Base-by-base conservation (phyloP, 2,329 filamentous ascomycete genomes). In the Cytospora paraplurivora region DNA sequence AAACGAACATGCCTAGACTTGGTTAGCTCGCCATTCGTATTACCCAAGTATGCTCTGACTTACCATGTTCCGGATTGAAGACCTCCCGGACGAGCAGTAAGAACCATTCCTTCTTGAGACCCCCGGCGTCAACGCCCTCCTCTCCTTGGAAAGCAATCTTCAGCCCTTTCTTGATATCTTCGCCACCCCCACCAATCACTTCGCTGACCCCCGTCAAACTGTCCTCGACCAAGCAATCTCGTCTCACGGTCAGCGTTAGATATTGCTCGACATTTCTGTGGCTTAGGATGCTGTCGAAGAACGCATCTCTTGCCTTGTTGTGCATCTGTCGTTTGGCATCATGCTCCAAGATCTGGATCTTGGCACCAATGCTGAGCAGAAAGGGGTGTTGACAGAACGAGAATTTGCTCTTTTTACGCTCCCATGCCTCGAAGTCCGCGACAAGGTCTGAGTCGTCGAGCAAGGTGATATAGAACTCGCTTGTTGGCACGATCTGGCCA, bases 41-140 rank as follows among this genome's bases (percentile, higher is more conserved):
- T 21, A 19, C 8, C 7, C 44, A 27, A 44, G 13, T 4, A 50
- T 59, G 32, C 56, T 38, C 38, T 37, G 60, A 44, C 87, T 70
- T 82, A 93, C 91, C 92, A 78, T 96, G 90, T 69, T 93, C 87
- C 4, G 92, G 92, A 70, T 96, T 93, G 76, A 97, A 97, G 37
- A 97, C 88, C 72, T 97, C 93, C 69, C 93, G 84, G 56, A 95
- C 88, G 27, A 97, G 83, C 64, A 97, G 83, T 57, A 97, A 78
- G 72, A 97, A 97, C 93, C 93, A 97, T 76, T 97, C 93, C 75
- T 97, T 97, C 62, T 92, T 87, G 62, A 96, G 80, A 0, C 93
- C 93, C 44, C 93, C 93, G 5, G 90, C 92, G 77, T 97, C 93
- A 57, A 97, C 88, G 5, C 93, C 93, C 75, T 97, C 93, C 76